Conservation (phyloP, 805 yeast species). For the Sugiyamaella mastotermitis region DNA sequence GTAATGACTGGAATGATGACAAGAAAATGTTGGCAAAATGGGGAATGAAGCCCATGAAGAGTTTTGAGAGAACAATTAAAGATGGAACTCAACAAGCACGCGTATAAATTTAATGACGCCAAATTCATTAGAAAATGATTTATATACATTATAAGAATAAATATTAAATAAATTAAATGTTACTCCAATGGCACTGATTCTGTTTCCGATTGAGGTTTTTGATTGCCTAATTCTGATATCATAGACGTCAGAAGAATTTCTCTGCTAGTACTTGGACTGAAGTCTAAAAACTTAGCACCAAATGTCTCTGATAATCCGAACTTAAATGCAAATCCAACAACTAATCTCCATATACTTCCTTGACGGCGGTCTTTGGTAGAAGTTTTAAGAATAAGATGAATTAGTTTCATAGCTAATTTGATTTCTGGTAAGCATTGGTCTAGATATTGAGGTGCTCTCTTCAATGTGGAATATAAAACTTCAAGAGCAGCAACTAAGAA, state of each 20-base stretch:
- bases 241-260: neutral
- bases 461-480: slow-evolving; percentile 20
- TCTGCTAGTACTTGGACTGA: neutral
- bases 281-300: slow-evolving; percentile 3
- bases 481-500: slow-evolving; percentile 23
- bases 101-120: too few species aligned
- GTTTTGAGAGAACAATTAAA: slow-evolving; percentile 11
- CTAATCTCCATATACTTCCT: slow-evolving; percentile 15
- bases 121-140: too few species aligned
- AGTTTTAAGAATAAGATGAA: slow-evolving; percentile 16
- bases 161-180: too few species aligned
- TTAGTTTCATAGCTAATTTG: slow-evolving; percentile 19
- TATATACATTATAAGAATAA: too few species aligned
- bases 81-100: too few species aligned
- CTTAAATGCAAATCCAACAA: slow-evolving; percentile 12
- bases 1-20: slow-evolving; percentile 82
- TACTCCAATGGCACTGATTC: too few species aligned
- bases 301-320: slow-evolving; percentile 11
- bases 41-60: slow-evolving; percentile 41
- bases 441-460: slow-evolving; percentile 19
- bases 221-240: slow-evolving; percentile 1
- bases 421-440: slow-evolving; percentile 18
- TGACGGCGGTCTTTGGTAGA: slow-evolving; percentile 11
- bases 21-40: slow-evolving; percentile 59
- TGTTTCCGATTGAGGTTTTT: too few species aligned